A percentile compares a stretch with the other conserved stretches of the same genome.
phyloP scores from a whole-genome alignment of 2,329 filamentous ascomycete genomes.

The Xylaria sp. region DNA sequence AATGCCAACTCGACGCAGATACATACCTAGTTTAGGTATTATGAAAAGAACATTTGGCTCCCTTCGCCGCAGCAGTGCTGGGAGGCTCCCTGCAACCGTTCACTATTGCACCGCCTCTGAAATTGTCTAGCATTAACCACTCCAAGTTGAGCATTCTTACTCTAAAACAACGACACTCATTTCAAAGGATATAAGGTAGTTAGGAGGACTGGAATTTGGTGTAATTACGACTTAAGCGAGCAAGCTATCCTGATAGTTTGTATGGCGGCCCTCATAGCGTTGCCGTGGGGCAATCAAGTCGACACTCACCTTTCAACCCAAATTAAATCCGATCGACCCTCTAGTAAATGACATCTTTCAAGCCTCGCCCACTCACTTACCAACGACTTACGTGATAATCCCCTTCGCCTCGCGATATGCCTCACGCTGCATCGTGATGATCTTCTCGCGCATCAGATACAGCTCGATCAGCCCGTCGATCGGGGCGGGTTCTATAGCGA shows the following conservation, averaged over 20 bases:
- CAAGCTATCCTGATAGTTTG: neutral
- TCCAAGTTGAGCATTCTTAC: too few species aligned
- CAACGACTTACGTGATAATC: slow-evolving; percentile 5
- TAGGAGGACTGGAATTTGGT: neutral
- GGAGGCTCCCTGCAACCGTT: neutral
- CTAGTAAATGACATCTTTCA: neutral
- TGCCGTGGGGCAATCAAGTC: too few species aligned
- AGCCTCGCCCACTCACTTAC: too few species aligned
- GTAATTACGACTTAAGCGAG: neutral
- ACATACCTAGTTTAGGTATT: neutral
- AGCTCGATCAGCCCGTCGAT: slow-evolving; percentile 14
- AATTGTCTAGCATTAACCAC: too few species aligned
- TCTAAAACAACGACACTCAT: too few species aligned
- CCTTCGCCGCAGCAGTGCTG: neutral
- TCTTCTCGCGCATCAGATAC: slow-evolving; percentile 31
- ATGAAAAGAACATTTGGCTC: neutral
- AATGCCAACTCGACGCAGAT: neutral
- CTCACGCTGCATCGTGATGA: slow-evolving; percentile 33
- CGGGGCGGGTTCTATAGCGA: neutral
- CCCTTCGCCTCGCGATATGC: slow-evolving; percentile 30
- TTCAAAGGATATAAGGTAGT: too few species aligned
- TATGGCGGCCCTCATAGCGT: neutral
- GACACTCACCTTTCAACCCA: too few species aligned
- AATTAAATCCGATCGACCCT: neutral
- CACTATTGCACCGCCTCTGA: neutral